Evolutionary conservation across 2,329 filamentous ascomycete genomes (phyloP).

Genomic region (Aureobasidium melanogenum): DNA sequence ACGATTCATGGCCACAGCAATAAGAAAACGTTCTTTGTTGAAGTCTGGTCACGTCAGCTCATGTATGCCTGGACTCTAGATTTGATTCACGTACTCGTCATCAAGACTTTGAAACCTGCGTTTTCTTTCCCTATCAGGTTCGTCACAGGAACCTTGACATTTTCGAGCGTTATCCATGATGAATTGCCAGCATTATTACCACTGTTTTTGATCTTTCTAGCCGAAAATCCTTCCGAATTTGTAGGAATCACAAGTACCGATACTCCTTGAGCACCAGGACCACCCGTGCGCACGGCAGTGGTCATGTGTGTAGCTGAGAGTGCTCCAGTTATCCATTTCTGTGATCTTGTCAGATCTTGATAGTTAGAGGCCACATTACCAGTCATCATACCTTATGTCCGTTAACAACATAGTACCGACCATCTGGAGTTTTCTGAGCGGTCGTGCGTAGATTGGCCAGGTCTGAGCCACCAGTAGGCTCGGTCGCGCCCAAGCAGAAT

Average conservation of each 20-base stretch:
- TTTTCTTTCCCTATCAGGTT: conserved; percentile 49
- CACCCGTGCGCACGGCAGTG: conserved; percentile 35
- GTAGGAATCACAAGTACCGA: conserved; percentile 51
- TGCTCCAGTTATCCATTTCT: conserved; percentile 61
- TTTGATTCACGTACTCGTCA: conserved; percentile 25
- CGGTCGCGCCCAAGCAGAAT: no score
- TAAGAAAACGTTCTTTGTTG: conserved; percentile 13
- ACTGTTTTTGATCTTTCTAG: conserved; percentile 52
- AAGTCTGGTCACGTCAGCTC: conserved; percentile 5
- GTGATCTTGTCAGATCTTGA: conserved; percentile 56
- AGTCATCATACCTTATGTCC: conserved; percentile 18
- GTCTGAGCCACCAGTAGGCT: conserved; percentile 42
- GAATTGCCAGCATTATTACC: conserved; percentile 57
- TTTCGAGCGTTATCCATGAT: conserved; percentile 30
- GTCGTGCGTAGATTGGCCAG: conserved; percentile 56
- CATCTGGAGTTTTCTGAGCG: conserved; percentile 27
- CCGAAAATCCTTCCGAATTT: conserved; percentile 39
- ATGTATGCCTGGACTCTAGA: no score
- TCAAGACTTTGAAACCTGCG: conserved; percentile 48
- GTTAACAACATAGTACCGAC: no score
- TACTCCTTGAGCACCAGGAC: conserved; percentile 44
- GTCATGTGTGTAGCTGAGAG: conserved; percentile 54
- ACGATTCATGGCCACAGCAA: neutral
- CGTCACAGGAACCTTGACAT: conserved; percentile 45
- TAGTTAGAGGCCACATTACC: conserved; percentile 27